A percentile compares a stretch with the other conserved stretches of the same genome.
phyloP scores from a whole-genome alignment of 2,329 filamentous ascomycete genomes.

The Cordyceps pruinosa region DNA sequence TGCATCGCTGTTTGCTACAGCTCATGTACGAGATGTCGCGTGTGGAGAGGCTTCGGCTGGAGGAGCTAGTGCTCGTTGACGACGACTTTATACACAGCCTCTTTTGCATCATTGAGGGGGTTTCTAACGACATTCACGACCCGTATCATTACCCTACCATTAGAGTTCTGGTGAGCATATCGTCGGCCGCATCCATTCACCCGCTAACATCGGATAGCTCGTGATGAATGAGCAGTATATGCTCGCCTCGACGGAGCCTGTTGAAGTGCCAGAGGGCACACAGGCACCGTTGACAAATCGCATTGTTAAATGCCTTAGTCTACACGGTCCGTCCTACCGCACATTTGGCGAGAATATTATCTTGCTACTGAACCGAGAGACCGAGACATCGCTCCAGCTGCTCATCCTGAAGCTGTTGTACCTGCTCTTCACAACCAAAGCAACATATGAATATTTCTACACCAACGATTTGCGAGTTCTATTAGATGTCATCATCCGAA shows the following conservation, averaged over 20 bases:
- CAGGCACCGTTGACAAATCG: slow-evolving; percentile 70
- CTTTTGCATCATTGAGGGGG: slow-evolving; percentile 78
- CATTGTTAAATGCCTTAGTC: slow-evolving; percentile 83
- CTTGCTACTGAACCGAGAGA: slow-evolving; percentile 86
- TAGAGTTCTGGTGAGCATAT: slow-evolving; percentile 66
- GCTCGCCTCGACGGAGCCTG: slow-evolving; percentile 56
- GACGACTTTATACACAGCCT: slow-evolving; percentile 80
- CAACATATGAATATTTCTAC: slow-evolving; percentile 97
- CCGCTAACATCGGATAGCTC: slow-evolving; percentile 47
- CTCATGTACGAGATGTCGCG: slow-evolving; percentile 95
- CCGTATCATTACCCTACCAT: slow-evolving; percentile 96
- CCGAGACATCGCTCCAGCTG: slow-evolving; percentile 86
- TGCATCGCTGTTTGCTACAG: slow-evolving; percentile 79
- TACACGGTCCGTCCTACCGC: slow-evolving; percentile 73
- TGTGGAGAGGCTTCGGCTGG: slow-evolving; percentile 70
- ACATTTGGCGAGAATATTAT: slow-evolving; percentile 99
- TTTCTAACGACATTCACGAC: slow-evolving; percentile 81
- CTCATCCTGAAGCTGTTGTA: slow-evolving; percentile 96
- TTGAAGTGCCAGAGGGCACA: slow-evolving; percentile 21
- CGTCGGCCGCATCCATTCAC: background rate
- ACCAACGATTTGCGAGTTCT: slow-evolving; percentile 94
- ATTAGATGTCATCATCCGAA: slow-evolving; percentile 91
- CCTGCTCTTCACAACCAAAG: slow-evolving; percentile 83
- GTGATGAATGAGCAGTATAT: slow-evolving; percentile 98
- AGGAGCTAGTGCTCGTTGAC: slow-evolving; percentile 69